Evolutionary conservation across 257 asterid genomes (phyloP), one percentile per base, ranked within the genome.

Genomic region (Linderniella brevidens): DNA sequence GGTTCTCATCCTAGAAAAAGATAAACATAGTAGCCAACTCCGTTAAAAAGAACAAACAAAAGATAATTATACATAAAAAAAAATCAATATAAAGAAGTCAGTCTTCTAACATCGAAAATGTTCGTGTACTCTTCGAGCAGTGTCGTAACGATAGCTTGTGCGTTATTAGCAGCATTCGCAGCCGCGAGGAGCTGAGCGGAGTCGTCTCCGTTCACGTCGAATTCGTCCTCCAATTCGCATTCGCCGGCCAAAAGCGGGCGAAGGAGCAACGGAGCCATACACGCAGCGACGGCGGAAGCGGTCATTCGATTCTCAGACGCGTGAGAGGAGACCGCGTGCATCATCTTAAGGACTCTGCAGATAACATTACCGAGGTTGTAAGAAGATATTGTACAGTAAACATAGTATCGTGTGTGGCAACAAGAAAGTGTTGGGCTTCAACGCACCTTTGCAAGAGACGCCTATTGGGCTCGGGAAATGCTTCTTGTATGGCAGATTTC

Each of bases 191-290:
- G 84, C 79, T 88, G 95, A 58, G 96, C 82, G 45, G 96, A 76
- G 72, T 76, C 75, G 59, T 81, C 94, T 53, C 95, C 96, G 55
- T 76, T 82, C n/a, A 55, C 49, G 56, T 88, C 92, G 62, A 61
- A 73, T 56, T 74, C 94, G 56, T 80, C 98, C 64, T 88, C 98
- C 57, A 82, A 53, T 65, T 84, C 98, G 53, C 98, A 88, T 73
- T 88, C 98, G 45, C 98, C 98, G 1, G 94, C 95, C 64, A 88
- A 74, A 58, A 88, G 94, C 32, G 96, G 98, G 16, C 96, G 94
- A 69, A 88, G 63, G 43, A 88, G 92, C 82, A 88, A 72, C 38
- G 98, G 98, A 40, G 98, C 98, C 98, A 88, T 88, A 62, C 98
- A 88, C 49, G 95, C 95, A 58, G 96, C 95, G 65, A 88, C 96